Evolutionary conservation across 495 filamentous ascomycete genomes (phyloP).

Genomic region (Xylaria intraflava): DNA sequence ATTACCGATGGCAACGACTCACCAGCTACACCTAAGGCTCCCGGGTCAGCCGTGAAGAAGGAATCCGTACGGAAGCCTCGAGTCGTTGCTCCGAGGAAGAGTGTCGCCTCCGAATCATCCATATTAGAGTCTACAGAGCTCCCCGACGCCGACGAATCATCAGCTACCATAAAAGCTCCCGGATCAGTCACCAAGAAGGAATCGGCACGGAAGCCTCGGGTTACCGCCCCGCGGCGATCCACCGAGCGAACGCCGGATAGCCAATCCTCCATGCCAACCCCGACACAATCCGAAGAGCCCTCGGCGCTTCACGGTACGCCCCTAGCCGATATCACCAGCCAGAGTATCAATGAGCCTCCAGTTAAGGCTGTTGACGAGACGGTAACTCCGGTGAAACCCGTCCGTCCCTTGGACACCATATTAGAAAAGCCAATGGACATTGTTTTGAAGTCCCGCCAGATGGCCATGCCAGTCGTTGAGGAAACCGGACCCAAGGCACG

Average conservation of each 20-base stretch:
- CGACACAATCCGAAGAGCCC: conserved; percentile 38
- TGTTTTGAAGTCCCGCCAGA: conserved; percentile 75
- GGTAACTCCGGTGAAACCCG: conserved; percentile 49
- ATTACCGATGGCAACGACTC: no score
- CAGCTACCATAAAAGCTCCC: conserved; percentile 43
- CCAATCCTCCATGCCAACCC: conserved; percentile 41
- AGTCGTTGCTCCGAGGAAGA: conserved; percentile 36
- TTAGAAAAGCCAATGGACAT: conserved; percentile 92
- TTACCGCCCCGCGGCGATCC: no score
- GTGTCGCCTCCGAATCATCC: conserved; percentile 24
- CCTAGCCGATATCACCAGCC: conserved; percentile 69
- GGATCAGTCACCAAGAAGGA: conserved; percentile 58
- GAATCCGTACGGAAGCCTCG: no score
- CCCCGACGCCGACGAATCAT: conserved; percentile 52
- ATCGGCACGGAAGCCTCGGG: conserved; percentile 62
- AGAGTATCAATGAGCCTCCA: conserved; percentile 52
- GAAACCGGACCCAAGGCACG: conserved; percentile 72
- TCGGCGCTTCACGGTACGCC: conserved; percentile 51
- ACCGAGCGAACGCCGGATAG: conserved; percentile 51
- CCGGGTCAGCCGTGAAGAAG: no score
- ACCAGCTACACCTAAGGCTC: no score
- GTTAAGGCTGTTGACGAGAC: conserved; percentile 33
- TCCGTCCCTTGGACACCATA: conserved; percentile 66
- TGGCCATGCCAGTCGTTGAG: conserved; percentile 56
- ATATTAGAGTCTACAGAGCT: conserved; percentile 6